phyloP scores from a whole-genome alignment of 2,329 filamentous ascomycete species.

The Thelonectria discophora region DNA sequence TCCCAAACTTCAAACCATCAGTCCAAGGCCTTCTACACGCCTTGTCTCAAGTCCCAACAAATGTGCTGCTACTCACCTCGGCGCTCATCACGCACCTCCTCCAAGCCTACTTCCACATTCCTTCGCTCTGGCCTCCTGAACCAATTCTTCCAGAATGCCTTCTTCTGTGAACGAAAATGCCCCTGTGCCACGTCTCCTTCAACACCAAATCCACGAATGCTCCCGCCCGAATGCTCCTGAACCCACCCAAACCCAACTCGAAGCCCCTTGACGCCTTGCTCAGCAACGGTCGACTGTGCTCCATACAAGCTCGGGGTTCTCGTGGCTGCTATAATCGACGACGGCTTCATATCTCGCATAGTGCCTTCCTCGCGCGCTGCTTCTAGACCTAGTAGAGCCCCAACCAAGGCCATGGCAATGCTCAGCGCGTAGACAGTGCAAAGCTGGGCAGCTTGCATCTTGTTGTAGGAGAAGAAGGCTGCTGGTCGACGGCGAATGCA shows the following conservation, averaged over 20 bases:
- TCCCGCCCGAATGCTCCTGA: not conserved
- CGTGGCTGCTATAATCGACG: constrained; percentile 7
- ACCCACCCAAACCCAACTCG: not conserved
- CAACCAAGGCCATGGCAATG: not conserved
- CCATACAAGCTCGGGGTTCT: not conserved
- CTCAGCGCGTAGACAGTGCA: not conserved
- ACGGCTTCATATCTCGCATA: constrained; percentile 26
- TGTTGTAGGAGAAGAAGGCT: not conserved
- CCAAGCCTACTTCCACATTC: not conserved
- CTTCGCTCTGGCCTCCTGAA: not conserved
- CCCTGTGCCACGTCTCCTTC: not conserved
- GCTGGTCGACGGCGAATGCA: not conserved
- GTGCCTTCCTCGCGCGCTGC: not conserved
- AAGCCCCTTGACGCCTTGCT: not conserved
- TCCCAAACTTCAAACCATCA: too few species aligned
- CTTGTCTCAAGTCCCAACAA: too few species aligned
- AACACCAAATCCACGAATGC: not conserved
- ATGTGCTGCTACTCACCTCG: too few species aligned
- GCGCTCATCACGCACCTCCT: not conserved
- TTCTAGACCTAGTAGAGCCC: fast-evolving
- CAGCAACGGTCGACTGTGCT: not conserved
- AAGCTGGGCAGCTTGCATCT: not conserved
- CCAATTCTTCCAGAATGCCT: not conserved
- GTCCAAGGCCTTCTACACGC: too few species aligned
- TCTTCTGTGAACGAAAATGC: not conserved